phyloP scores from a whole-genome alignment of 148 eudicot species.

The Hydrangea macrophylla region DNA sequence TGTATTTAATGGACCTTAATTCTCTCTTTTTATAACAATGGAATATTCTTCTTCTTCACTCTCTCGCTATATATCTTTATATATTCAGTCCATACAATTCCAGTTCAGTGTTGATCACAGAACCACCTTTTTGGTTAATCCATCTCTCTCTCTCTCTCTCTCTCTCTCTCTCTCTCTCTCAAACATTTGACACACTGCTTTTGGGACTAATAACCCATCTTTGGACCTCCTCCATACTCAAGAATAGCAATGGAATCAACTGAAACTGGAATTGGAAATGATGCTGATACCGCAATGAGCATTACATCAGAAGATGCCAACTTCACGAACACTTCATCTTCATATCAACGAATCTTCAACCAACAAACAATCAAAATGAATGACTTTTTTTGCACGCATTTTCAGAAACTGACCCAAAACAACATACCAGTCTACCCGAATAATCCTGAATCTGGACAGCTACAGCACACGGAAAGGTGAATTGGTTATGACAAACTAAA shows the following conservation, averaged over 20 bases:
- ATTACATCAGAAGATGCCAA: background rate
- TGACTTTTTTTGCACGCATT: background rate
- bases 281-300: background rate
- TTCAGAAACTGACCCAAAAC: background rate
- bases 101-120: background rate
- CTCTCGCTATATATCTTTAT: too few species aligned
- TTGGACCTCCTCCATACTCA: too few species aligned
- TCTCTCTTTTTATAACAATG: too few species aligned
- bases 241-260: background rate
- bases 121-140: too few species aligned
- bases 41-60: too few species aligned
- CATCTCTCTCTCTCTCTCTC: too few species aligned
- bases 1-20: too few species aligned
- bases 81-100: background rate
- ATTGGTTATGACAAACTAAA: background rate
- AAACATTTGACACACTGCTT: too few species aligned
- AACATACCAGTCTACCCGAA: background rate
- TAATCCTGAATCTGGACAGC: slow-evolving; percentile 61
- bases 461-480: slow-evolving; percentile 24
- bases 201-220: background rate
- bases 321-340: background rate
- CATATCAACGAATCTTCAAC: background rate
- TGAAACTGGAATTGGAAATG: background rate
- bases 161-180: too few species aligned
- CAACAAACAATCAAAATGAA: background rate